phyloP scores from a whole-genome alignment of 768 basidiomycete genomes.

The Mycena polygramma region DNA sequence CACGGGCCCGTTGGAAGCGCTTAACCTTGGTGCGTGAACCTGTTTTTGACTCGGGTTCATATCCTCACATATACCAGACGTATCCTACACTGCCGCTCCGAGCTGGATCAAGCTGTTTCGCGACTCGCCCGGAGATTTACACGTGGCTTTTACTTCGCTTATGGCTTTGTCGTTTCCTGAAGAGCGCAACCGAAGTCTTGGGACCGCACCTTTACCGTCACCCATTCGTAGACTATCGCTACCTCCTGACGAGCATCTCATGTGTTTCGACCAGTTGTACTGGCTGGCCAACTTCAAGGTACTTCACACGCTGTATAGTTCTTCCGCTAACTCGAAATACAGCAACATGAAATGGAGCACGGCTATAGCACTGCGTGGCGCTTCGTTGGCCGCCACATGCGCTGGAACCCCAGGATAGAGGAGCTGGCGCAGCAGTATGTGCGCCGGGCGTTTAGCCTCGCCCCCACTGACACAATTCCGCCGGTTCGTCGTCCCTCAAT shows the following conservation, averaged over 20 bases:
- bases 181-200: constrained; percentile 18
- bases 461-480: constrained; percentile 40
- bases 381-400: constrained; percentile 45
- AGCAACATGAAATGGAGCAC: constrained; percentile 25
- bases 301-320: no score
- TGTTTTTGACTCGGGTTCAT: no score
- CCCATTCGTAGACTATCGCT: constrained; percentile 32
- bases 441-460: constrained; percentile 40
- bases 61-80: constrained; percentile 23
- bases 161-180: constrained; percentile 36
- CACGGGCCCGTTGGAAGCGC: no score
- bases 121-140: constrained; percentile 26
- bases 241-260: constrained; percentile 40
- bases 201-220: constrained; percentile 26
- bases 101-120: constrained; percentile 30
- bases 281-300: not conserved
- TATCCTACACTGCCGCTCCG: constrained; percentile 40
- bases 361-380: constrained; percentile 46
- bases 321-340: no score
- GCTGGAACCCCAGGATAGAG: constrained; percentile 43
- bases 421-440: constrained; percentile 42
- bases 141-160: constrained; percentile 37
- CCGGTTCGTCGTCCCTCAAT: constrained; percentile 33
- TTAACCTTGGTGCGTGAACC: constrained; percentile 9
- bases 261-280: constrained; percentile 40